phyloP scores from a whole-genome alignment of 1,284 basidiomycete genomes.

The Ganoderma multipileum region DNA sequence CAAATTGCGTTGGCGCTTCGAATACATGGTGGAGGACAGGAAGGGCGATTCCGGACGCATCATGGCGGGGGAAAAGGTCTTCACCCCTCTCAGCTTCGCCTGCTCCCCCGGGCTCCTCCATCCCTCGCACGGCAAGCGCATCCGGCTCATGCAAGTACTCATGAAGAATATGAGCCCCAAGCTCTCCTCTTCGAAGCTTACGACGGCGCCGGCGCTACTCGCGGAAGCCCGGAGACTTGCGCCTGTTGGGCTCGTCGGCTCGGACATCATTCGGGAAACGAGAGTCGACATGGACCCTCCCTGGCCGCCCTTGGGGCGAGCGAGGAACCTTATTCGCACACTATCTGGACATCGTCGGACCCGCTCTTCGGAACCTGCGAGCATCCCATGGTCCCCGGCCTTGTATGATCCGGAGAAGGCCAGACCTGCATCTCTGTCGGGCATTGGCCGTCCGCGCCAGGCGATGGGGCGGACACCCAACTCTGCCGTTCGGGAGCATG shows the following conservation, averaged over 20 bases:
- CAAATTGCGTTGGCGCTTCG: conserved; percentile 75
- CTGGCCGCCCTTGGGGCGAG: not conserved
- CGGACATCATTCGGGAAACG: not conserved
- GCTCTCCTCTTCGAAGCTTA: conserved; percentile 62
- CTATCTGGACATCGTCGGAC: conserved; percentile 22
- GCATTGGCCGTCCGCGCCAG: not conserved
- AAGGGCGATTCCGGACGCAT: conserved; percentile 42
- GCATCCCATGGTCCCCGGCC: conserved; percentile 1
- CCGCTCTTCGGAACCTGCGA: conserved; percentile 25
- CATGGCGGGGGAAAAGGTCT: conserved; percentile 67
- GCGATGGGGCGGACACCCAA: not conserved
- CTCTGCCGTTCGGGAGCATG: not conserved
- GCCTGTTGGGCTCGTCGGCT: conserved; percentile 5
- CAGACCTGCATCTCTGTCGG: conserved; percentile 23
- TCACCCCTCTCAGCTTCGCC: conserved; percentile 75
- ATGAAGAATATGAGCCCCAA: conserved; percentile 70
- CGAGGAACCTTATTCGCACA: not conserved
- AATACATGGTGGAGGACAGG: conserved; percentile 66
- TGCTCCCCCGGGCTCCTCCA: conserved; percentile 75
- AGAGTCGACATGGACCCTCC: not conserved
- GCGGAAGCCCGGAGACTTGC: no score
- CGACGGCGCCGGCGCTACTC: conserved; percentile 21
- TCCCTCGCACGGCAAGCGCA: conserved; percentile 64
- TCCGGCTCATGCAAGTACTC: conserved; percentile 70
- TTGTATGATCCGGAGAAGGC: conserved; percentile 5